phyloP scores from a whole-genome alignment of 2,329 filamentous ascomycete species.

The Mariannaea sp. region DNA sequence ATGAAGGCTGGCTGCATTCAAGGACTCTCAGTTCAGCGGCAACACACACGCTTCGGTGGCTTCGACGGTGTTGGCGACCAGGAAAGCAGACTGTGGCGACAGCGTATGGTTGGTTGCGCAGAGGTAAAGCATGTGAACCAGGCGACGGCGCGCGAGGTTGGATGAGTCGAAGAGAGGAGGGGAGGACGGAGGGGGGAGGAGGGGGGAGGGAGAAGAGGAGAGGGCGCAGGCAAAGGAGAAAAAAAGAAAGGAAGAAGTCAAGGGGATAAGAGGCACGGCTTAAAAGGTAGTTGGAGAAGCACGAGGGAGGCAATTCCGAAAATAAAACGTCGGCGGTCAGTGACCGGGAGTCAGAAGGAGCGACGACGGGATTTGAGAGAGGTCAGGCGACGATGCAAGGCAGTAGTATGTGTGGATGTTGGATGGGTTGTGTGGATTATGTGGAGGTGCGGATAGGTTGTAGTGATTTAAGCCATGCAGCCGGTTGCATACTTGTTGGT shows the following conservation, averaged over 20 bases:
- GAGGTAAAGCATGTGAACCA: conserved; percentile 43
- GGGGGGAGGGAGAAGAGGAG: conserved; percentile 24
- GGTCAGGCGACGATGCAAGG: conserved; percentile 35
- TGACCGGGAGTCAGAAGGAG: conserved; percentile 17
- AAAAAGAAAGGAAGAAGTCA: conserved; percentile 6
- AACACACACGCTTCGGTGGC: conserved; percentile 32
- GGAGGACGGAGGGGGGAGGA: conserved; percentile 25
- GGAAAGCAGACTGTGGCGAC: conserved; percentile 32
- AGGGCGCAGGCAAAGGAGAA: neutral
- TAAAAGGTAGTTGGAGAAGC: neutral
- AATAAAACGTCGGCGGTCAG: conserved; percentile 32
- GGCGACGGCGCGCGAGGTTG: conserved; percentile 27
- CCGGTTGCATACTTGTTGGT: conserved; percentile 16
- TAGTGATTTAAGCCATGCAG: conserved; percentile 16
- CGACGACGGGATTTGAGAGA: conserved; percentile 21
- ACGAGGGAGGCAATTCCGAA: conserved; percentile 36
- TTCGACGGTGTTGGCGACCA: conserved; percentile 34
- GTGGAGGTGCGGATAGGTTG: conserved; percentile 22
- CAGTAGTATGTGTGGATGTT: conserved; percentile 28
- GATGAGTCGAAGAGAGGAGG: conserved; percentile 23
- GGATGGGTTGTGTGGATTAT: conserved; percentile 20
- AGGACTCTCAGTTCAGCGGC: conserved; percentile 28
- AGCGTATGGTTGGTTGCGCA: conserved; percentile 41
- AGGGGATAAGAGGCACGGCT: conserved; percentile 6
- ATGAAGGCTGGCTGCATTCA: conserved; percentile 35